Base-by-base conservation (phyloP, 139 green algal genomes). In the Chlorella vulgaris region DNA sequence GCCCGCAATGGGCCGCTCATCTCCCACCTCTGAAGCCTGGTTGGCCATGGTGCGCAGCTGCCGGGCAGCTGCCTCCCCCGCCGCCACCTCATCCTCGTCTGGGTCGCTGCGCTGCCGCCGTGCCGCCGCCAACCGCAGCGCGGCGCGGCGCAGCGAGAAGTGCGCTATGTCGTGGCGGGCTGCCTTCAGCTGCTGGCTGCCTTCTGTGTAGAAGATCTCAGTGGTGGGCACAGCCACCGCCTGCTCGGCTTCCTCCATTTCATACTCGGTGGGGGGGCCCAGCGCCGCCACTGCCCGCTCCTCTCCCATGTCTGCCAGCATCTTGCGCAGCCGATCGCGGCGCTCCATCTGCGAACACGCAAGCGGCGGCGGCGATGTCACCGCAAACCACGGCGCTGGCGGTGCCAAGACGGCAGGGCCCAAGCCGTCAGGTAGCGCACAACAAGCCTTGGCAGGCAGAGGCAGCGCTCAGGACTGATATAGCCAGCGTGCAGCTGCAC, bases 181-280 rank as follows among this genome's bases (percentile, higher is more conserved):
- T 8, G 78, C 67, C 24, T 85, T 71, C 50, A 99, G 86, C 40
- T 86, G 88, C 4, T 78, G 62, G 0, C 67, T 10, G 0, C 95
- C 96, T 71, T 98, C 96, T 5, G 96, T 99, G 89, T 96, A 99
- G 78, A 99, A 99, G 7, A 95, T 74, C 82, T 98, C 95, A 29
- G 83, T 85, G 7, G 65, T 29, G 4, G 62, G 62, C 42, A 81
- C 51, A 28, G 53, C 75, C 10, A 69, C 42, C 8, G 43, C 29
- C 36, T 78, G 66, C 67, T 84, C 80, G 38, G 76, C 58, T 47
- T 82, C 83, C 31, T 50, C 84, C 79, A 99, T 99, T 21, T 94
- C 79, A 81, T 98, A 92, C n/a, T 87, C 86, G 7, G 77, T 81
- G 50, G 62, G 62, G 19, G 51, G 66, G 7, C 73, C 73, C 35